phyloP scores from a whole-genome alignment of 352 stramenopile species.

The Phytophthora foliorum region DNA sequence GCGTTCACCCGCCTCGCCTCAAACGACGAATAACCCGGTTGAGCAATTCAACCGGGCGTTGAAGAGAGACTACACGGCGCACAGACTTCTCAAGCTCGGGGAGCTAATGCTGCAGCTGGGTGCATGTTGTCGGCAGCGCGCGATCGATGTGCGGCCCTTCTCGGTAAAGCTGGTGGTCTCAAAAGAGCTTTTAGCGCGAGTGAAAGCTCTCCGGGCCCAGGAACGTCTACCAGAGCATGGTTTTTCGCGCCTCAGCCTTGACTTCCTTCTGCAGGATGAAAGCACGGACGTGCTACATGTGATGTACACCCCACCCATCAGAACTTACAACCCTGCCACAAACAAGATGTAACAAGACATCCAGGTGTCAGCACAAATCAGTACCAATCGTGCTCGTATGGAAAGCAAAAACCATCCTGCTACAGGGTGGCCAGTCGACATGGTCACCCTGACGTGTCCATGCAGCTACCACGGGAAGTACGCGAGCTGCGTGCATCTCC shows the following conservation, averaged over 20 bases:
- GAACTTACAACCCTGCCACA: too few relatives aligned
- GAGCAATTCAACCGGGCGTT: constrained; percentile 17
- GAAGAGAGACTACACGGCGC: constrained; percentile 29
- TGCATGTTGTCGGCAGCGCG: not conserved
- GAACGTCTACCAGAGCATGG: not conserved
- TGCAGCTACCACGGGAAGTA: constrained; percentile 10
- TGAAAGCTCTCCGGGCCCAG: not conserved
- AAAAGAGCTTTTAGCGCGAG: constrained; percentile 4
- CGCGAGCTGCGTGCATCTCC: constrained; percentile 7
- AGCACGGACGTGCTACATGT: too few relatives aligned
- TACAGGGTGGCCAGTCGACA: not conserved
- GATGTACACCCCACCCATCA: too few relatives aligned
- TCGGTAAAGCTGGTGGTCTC: not conserved
- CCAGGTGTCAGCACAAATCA: too few relatives aligned
- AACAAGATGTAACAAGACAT: too few relatives aligned
- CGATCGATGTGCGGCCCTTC: not conserved
- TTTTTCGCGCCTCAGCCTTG: not conserved
- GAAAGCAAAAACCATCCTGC: too few relatives aligned
- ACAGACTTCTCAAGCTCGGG: constrained; percentile 1
- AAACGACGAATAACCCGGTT: constrained; percentile 40
- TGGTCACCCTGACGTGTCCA: not conserved
- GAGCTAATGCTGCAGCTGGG: not conserved
- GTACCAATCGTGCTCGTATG: too few relatives aligned
- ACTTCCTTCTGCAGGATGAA: too few relatives aligned
- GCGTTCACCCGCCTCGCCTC: too few relatives aligned